Conservation (phyloP, 2,329 filamentous ascomycete genomes). For the Ceratocystiopsis minuta region DNA sequence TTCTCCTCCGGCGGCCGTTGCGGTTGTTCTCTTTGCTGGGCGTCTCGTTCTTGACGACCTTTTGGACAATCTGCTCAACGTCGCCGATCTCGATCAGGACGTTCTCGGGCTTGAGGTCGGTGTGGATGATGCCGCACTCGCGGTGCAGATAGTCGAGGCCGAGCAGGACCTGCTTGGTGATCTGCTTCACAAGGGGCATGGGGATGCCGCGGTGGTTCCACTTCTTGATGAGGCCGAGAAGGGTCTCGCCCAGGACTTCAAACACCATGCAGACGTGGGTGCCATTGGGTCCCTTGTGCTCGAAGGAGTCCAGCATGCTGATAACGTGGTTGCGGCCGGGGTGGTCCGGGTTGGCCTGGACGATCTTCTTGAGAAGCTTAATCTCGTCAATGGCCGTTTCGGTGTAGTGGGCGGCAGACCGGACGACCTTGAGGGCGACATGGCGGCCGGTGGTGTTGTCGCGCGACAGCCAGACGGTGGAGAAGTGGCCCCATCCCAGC, state of each 20-base stretch:
- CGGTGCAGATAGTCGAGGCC: slow-evolving; percentile 92
- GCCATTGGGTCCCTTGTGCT: slow-evolving; percentile 92
- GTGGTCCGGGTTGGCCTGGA: slow-evolving; percentile 85
- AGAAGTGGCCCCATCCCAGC: slow-evolving; percentile 96
- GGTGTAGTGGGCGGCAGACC: slow-evolving; percentile 94
- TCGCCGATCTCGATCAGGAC: slow-evolving; percentile 97
- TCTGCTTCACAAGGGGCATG: slow-evolving; percentile 92
- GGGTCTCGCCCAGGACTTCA: slow-evolving; percentile 88
- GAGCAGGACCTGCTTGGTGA: slow-evolving; percentile 91
- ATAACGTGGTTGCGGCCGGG: slow-evolving; percentile 91
- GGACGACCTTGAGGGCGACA: slow-evolving; percentile 93
- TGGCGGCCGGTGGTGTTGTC: slow-evolving; percentile 85
- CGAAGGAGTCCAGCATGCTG: slow-evolving; percentile 88
- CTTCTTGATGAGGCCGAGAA: slow-evolving; percentile 87
- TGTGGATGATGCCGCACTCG: slow-evolving; percentile 98
- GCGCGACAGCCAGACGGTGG: slow-evolving; percentile 74
- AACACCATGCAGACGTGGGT: slow-evolving; percentile 99
- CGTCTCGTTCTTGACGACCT: slow-evolving; percentile 70
- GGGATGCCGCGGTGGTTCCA: slow-evolving; percentile 98
- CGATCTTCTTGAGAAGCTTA: slow-evolving; percentile 92
- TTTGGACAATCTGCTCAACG: slow-evolving; percentile 95
- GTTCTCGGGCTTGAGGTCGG: slow-evolving; percentile 93
- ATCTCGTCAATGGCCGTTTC: slow-evolving; percentile 98
- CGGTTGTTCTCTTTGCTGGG: slow-evolving; percentile 72
- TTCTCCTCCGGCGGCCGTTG: slow-evolving; percentile 73